A percentile compares a stretch with the other conserved stretches of the same genome.
phyloP scores from a whole-genome alignment of 306 rosid genomes.

The Quercus glauca region DNA sequence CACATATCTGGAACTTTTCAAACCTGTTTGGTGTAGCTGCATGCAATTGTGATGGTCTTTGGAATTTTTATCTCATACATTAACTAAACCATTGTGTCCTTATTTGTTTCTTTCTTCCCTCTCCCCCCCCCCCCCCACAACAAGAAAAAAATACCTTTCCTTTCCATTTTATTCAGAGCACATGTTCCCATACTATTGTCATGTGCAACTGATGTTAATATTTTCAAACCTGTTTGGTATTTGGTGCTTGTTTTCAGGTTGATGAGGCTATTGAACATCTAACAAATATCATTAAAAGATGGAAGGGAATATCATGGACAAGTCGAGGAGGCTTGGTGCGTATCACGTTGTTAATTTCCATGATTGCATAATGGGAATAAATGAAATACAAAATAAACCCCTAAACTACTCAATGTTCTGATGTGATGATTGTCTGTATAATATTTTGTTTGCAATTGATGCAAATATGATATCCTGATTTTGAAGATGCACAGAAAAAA shows the following conservation, averaged over 20 bases:
- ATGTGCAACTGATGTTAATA: too few species aligned
- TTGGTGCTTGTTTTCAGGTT: slow-evolving; percentile 40
- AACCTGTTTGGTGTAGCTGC: too few species aligned
- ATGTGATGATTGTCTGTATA: background rate
- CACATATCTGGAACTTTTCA: too few species aligned
- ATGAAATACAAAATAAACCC: background rate
- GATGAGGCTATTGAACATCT: slow-evolving; percentile 51
- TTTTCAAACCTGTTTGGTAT: too few species aligned
- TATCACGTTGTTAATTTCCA: slow-evolving; percentile 2
- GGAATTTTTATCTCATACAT: too few species aligned
- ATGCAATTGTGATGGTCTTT: too few species aligned
- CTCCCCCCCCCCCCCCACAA: too few species aligned
- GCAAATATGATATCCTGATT: background rate
- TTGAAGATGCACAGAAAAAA: background rate
- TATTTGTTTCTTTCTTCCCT: too few species aligned
- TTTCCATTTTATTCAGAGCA: too few species aligned
- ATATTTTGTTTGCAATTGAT: background rate
- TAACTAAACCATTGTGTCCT: too few species aligned
- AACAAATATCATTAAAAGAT: slow-evolving; percentile 36
- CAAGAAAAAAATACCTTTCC: too few species aligned
- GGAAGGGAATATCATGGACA: slow-evolving; percentile 78
- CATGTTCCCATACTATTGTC: background rate
- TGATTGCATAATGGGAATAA: background rate
- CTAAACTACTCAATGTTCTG: background rate
- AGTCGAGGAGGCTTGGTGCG: slow-evolving; percentile 90